A percentile compares a stretch with the other conserved stretches of the same genome.
These are phyloP conservation scores for Anthracocystis panici-leucophaei DNA, from an alignment of 1,284 basidiomycete species.

Conservation along the genomic window DNA sequence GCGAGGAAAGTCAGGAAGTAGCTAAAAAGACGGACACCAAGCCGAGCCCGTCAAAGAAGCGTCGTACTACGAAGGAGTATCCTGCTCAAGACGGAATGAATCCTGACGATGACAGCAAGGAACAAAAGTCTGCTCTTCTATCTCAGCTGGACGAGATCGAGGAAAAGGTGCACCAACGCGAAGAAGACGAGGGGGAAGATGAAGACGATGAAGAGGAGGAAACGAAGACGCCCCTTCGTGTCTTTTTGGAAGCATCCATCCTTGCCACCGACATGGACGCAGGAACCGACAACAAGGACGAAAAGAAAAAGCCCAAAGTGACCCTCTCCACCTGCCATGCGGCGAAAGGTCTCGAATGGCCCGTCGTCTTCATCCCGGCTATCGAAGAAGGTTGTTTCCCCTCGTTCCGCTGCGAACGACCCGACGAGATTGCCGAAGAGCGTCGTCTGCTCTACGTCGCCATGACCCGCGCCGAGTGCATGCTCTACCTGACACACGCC, in stretches of 20 bases:
- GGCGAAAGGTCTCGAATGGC: conserved; percentile 93
- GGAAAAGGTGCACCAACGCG: conserved; percentile 2
- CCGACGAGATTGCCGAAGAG: conserved; percentile 84
- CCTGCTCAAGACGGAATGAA: not conserved
- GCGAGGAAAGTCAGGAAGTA: conserved; percentile 24
- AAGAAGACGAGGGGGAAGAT: conserved; percentile 25
- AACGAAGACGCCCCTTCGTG: conserved; percentile 75
- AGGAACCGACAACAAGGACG: conserved; percentile 70
- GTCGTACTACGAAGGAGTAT: conserved; percentile 13
- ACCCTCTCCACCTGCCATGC: conserved; percentile 89
- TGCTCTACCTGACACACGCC: conserved; percentile 76
- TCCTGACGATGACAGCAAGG: not conserved
- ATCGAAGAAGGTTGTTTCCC: conserved; percentile 83
- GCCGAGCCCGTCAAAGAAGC: conserved; percentile 18
- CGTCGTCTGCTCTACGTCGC: conserved; percentile 87
- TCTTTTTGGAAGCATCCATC: conserved; percentile 86
- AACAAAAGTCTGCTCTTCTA: conserved; percentile 10
- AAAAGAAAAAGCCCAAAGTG: conserved; percentile 76
- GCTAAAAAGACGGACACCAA: not conserved
- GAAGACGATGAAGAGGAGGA: conserved; percentile 48
- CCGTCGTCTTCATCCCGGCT: conserved; percentile 78
- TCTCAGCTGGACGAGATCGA: conserved; percentile 25
- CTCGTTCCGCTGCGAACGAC: conserved; percentile 76
- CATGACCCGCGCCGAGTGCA: conserved; percentile 84
- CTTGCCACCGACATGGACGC: conserved; percentile 82